These are phyloP conservation scores for Achaetomium macrosporum DNA, from an alignment of 2,329 filamentous ascomycete species.

Conservation along the genomic window DNA sequence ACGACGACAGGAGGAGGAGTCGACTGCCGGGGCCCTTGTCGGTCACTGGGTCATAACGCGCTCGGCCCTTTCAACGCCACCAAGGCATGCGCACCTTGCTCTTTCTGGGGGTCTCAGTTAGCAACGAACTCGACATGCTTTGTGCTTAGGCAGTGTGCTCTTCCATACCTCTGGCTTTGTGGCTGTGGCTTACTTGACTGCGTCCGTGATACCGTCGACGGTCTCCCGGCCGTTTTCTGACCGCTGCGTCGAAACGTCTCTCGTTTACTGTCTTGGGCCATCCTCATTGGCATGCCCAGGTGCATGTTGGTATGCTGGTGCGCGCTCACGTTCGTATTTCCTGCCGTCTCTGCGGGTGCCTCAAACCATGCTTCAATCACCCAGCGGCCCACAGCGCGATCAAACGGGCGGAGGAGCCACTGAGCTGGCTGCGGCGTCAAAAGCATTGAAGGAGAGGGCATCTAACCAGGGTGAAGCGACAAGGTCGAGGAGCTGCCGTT, in stretches of 20 bases:
- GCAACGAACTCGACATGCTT: not conserved
- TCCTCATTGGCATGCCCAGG: not conserved
- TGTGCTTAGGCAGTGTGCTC: not conserved
- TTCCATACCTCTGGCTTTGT: not conserved
- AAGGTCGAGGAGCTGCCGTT: no score
- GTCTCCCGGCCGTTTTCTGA: not conserved
- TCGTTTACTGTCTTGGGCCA: not conserved
- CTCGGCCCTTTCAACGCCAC: not conserved
- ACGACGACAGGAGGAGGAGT: not conserved
- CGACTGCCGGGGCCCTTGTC: not conserved
- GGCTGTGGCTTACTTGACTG: not conserved
- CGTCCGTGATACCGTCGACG: not conserved
- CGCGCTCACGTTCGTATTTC: not conserved
- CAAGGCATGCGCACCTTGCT: not conserved
- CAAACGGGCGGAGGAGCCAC: no score
- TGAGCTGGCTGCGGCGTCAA: no score
- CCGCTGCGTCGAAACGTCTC: not conserved
- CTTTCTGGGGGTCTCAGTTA: not conserved
- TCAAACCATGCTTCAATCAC: no score
- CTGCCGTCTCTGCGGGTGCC: not conserved
- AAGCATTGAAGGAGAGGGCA: no score
- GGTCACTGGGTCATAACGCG: not conserved
- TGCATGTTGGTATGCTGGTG: not conserved
- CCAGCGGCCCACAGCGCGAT: no score
- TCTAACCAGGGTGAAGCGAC: no score